Conservation (phyloP, 768 basidiomycete species). For the Symmetrospora coprosmae region DNA sequence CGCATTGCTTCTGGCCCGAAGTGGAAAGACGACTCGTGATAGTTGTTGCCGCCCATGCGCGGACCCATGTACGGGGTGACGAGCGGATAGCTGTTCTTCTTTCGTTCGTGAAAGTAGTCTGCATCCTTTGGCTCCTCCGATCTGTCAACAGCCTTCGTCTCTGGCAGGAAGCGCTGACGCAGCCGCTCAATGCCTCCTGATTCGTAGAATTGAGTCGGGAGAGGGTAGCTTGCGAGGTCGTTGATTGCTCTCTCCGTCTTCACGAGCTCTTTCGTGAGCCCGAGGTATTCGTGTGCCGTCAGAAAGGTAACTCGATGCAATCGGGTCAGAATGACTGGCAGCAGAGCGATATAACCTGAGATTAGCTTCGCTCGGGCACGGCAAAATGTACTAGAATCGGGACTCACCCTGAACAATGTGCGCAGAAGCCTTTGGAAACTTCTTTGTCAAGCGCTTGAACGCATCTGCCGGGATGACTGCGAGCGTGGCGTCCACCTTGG, state of each 20-base stretch:
- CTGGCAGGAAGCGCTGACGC: constrained; percentile 64
- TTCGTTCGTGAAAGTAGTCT: constrained; percentile 36
- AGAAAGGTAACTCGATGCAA: constrained; percentile 96
- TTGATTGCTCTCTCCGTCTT: constrained; percentile 96
- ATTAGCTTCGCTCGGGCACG: background rate
- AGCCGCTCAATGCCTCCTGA: constrained; percentile 77
- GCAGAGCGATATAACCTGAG: constrained; percentile 11
- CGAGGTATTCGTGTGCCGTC: constrained; percentile 91
- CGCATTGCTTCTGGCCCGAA: constrained; percentile 22
- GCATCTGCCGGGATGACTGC: constrained; percentile 99
- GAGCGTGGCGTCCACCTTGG: constrained; percentile 81
- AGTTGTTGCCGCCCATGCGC: constrained; percentile 25
- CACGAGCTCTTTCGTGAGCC: constrained; percentile 83
- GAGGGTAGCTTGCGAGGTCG: constrained; percentile 85
- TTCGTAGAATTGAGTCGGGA: constrained; percentile 81
- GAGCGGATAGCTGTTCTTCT: constrained; percentile 14
- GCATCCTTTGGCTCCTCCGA: constrained; percentile 11
- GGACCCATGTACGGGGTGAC: constrained; percentile 30
- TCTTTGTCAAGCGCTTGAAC: constrained; percentile 81
- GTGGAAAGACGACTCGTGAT: background rate
- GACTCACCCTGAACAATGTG: constrained; percentile 29
- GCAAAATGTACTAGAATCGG: background rate
- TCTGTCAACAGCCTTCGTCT: constrained; percentile 26
- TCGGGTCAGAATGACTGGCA: constrained; percentile 73
- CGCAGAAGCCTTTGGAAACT: constrained; percentile 91